Evolutionary conservation across 805 yeast genomes (phyloP), one percentile per base, ranked within the genome.

Genomic region (Candida insectorum): DNA sequence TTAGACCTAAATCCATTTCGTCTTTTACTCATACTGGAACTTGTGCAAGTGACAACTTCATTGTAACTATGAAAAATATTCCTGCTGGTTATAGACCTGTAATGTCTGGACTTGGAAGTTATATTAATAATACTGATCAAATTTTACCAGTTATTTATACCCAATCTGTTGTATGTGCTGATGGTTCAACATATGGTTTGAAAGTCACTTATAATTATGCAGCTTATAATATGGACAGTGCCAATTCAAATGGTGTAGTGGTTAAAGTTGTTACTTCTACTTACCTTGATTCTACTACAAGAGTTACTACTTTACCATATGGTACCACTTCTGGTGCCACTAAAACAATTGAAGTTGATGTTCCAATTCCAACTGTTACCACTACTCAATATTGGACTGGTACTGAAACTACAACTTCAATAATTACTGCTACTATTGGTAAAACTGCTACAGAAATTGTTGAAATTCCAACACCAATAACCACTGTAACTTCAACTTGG

Each of bases 41-140:
- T 2, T 58, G 61, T 40, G 26, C 39, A 3, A 8, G 34, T 6
- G 27, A 32, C 5, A 29, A 28, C 3, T 39, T 28, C 16, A 29
- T 29, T 3, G 39, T 44, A n/a, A 33, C 17, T 11, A 55, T 47
- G 36, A 17, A 22, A 5, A 49, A 47, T 31, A 24, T 58, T 20
- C 60, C 62, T 6, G 56, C 59, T 2, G 63, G 62, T 2, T 53
- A 43, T 36, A 39, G 57, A 12, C 52, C 55, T 6, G 52, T 43
- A 31, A 40, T 54, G 22, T n/a, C n/a, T n/a, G n/a, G 49, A 47
- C 27, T 37, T 24, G 8, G 24, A 28, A 19, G 19, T 27, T 13
- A 12, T 18, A 16, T 16, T 26, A 16, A 20, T 6, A 5, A 6
- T 21, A 12, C 10, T 5, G 33, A 31, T 9, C 23, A 10, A 4